Evolutionary conservation across 2,329 filamentous ascomycete genomes (phyloP), one percentile per base, ranked within the genome.

Genomic region (Claviceps lovelessii): DNA sequence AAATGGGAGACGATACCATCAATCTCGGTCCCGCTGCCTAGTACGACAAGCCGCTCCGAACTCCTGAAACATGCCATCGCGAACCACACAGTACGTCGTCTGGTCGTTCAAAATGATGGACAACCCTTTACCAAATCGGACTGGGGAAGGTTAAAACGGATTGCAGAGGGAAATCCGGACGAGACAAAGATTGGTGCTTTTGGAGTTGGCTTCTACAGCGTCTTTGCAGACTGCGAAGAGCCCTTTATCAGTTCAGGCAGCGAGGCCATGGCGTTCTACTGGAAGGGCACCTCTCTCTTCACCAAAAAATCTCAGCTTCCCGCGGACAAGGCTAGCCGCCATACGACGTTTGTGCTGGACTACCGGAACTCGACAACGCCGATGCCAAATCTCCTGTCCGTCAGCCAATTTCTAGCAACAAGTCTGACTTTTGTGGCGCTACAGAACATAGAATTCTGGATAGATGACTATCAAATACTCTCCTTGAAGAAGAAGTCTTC

Each of bases 141-240:
- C 70, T 98, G 93, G 93, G 83, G 84, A 49, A 81, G 93, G 54
- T 68, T 98, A 60, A 97, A 97, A 75, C 84, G 91, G 58, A 98
- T 98, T 59, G 94, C 93, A n/a, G 93, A 98, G 68, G 94, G 93
- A 49, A 98, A 98, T 65, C 93, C 93, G 0, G 93, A 98, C 68
- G 93, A 98, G 72, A 97, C 90, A 49, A 98, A 98, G 75, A 98
- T 98, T 63, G 93, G 93, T 54, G 94, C 93, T 4, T 98, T 98
- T 67, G 93, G 93, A 61, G 93, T 98, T 37, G 93, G 93, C 2
- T 98, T 98, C 73, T 98, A 98, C 76, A 95, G 88, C 67, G 91
- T 97, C 44, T 98, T 98, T 68, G 88, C 93, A 58, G 93, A 98
- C 67, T 98, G 91, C 67, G 94, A 98, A 70, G 90, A 96, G 62